A percentile compares a stretch with the other conserved stretches of the same genome.
Conservation (phyloP, 495 filamentous ascomycete species). For the Aspergillus kassunensis region DNA sequence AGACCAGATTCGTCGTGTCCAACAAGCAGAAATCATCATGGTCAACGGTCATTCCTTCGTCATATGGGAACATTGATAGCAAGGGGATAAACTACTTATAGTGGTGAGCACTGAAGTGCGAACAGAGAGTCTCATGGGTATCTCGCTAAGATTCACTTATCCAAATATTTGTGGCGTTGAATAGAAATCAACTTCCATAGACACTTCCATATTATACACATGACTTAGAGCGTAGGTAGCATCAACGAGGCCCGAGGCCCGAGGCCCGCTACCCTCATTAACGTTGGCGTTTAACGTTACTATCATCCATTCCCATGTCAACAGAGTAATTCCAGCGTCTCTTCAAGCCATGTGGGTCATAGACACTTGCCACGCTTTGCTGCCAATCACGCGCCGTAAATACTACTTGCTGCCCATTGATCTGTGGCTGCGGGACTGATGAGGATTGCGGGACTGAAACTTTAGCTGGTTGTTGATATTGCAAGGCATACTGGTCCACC, state of each 20-base stretch:
- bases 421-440: conserved; percentile 51
- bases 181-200: not conserved
- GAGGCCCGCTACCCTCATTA: conserved; percentile 13
- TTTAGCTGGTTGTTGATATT: conserved; percentile 35
- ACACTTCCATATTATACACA: not conserved
- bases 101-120: not conserved
- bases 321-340: conserved; percentile 59
- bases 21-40: too few relatives aligned
- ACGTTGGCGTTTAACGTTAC: conserved; percentile 34
- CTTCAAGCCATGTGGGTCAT: conserved; percentile 70
- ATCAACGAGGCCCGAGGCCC: not conserved
- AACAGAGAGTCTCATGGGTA: not conserved
- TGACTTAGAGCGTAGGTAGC: too few relatives aligned
- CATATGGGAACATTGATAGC: too few relatives aligned
- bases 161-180: conserved; percentile 2
- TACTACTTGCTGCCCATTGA: conserved; percentile 57
- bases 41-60: too few relatives aligned
- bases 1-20: too few relatives aligned
- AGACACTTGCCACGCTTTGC: conserved; percentile 86
- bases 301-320: conserved; percentile 32
- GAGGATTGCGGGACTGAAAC: conserved; percentile 38
- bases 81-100: too few relatives aligned
- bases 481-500: conserved; percentile 35
- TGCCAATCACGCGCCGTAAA: conserved; percentile 97
- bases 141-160: conserved; percentile 2